Percentiles rank a stretch among this genome's conserved stretches.
phyloP scores from a whole-genome alignment of 2,329 filamentous ascomycete species.

The Fusarium tricinctum region DNA sequence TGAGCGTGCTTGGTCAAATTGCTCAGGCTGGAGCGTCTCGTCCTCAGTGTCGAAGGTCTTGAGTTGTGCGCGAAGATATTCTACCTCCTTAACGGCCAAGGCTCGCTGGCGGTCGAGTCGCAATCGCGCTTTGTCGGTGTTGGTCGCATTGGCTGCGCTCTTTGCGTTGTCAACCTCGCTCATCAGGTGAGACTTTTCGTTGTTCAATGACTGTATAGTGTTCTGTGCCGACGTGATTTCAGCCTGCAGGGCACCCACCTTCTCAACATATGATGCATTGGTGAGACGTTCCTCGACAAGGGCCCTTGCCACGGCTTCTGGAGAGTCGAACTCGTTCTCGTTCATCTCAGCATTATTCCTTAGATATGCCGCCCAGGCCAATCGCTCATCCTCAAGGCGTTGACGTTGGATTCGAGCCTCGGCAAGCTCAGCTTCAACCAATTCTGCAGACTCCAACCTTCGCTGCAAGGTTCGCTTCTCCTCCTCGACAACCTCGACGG shows the following conservation, averaged over 20 bases:
- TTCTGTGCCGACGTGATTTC: conserved; percentile 84
- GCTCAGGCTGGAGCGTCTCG: conserved; percentile 84
- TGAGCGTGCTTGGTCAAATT: conserved; percentile 80
- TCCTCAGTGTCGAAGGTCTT: conserved; percentile 92
- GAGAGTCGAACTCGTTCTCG: conserved; percentile 85
- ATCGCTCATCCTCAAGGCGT: conserved; percentile 87
- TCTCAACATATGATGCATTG: conserved; percentile 83
- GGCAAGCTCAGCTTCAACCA: conserved; percentile 80
- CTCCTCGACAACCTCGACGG: conserved; percentile 94
- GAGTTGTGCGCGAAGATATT: conserved; percentile 92
- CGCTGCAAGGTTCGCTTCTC: conserved; percentile 89
- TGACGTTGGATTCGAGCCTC: conserved; percentile 87
- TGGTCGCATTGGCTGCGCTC: conserved; percentile 60
- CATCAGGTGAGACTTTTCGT: conserved; percentile 74
- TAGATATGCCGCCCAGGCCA: conserved; percentile 89
- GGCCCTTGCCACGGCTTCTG: conserved; percentile 87
- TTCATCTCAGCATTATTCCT: conserved; percentile 74
- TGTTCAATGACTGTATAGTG: conserved; percentile 78
- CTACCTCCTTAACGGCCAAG: conserved; percentile 90
- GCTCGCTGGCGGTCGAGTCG: conserved; percentile 88
- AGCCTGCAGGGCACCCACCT: conserved; percentile 81
- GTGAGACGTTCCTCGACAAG: conserved; percentile 86
- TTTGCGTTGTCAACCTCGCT: conserved; percentile 80
- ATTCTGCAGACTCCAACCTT: conserved; percentile 80
- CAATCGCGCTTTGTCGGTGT: conserved; percentile 76